A percentile compares a stretch with the other conserved stretches of the same genome.
These are phyloP conservation scores for Stemphylium lycopersici DNA, from an alignment of 2,329 filamentous ascomycete genomes.

Conservation along the genomic window DNA sequence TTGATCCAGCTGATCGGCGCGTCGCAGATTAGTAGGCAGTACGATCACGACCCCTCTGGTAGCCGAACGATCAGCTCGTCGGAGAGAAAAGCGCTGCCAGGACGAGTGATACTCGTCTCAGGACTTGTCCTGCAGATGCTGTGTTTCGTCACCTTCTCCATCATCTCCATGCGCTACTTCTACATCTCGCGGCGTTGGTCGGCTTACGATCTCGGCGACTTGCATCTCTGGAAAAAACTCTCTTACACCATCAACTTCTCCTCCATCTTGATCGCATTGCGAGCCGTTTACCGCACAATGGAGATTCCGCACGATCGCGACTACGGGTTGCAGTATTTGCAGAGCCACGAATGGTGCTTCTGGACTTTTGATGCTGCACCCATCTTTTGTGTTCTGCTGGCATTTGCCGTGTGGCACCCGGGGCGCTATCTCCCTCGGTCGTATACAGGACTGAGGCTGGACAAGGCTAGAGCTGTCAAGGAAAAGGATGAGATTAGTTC, in stretches of 20 bases:
- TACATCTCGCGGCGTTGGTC: constrained; percentile 40
- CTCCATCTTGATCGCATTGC: constrained; percentile 49
- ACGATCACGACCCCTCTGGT: constrained; percentile 40
- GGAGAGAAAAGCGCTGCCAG: constrained; percentile 36
- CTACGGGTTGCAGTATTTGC: constrained; percentile 56
- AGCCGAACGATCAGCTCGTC: constrained; percentile 50
- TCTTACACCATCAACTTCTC: constrained; percentile 44
- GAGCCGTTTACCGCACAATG: constrained; percentile 60
- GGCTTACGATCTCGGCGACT: constrained; percentile 42
- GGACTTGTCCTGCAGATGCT: constrained; percentile 59
- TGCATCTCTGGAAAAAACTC: constrained; percentile 45
- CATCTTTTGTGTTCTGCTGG: constrained; percentile 55
- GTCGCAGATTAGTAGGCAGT: constrained; percentile 49
- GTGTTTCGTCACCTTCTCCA: constrained; percentile 59
- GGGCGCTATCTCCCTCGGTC: constrained; percentile 40
- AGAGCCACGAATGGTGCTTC: constrained; percentile 60
- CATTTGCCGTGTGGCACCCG: constrained; percentile 60
- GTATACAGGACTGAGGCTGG: constrained; percentile 37
- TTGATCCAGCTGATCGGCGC: constrained; percentile 54
- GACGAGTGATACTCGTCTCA: constrained; percentile 49
- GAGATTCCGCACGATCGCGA: constrained; percentile 58
- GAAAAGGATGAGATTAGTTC: constrained; percentile 42
- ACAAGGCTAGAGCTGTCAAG: constrained; percentile 38
- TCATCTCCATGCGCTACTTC: constrained; percentile 45
- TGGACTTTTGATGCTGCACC: constrained; percentile 60